These are phyloP conservation scores for Bifiguratus adelaidae DNA, from an alignment of 192 early-diverging fungal genomes.

Conservation along the genomic window DNA sequence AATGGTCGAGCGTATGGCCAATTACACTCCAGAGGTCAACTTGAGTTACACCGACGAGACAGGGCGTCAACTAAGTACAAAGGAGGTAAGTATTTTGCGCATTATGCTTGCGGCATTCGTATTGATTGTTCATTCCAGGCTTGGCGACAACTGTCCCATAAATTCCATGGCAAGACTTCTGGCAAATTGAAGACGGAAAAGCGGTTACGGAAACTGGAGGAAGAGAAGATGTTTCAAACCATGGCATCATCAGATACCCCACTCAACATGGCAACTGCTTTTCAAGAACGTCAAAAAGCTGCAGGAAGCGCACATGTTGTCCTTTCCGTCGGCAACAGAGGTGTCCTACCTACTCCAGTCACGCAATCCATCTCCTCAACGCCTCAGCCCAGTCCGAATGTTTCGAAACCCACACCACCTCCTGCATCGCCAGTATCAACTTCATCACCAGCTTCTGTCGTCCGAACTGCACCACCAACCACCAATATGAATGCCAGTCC, in stretches of 20 bases:
- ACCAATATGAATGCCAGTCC: no score
- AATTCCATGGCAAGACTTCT: conserved; percentile 89
- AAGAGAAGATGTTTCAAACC: conserved; percentile 64
- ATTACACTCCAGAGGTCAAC: conserved; percentile 86
- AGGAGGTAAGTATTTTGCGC: conserved; percentile 47
- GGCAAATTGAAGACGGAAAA: conserved; percentile 96
- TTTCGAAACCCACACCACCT: no score
- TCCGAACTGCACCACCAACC: no score
- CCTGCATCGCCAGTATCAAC: no score
- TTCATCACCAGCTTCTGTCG: no score
- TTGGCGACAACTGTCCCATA: conserved; percentile 81
- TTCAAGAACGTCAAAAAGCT: conserved; percentile 59
- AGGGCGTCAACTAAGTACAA: conserved; percentile 68
- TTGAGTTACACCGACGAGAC: conserved; percentile 87
- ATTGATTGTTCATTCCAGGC: conserved; percentile 39
- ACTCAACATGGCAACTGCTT: conserved; percentile 57
- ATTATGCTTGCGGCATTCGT: neutral
- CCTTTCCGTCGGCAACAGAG: conserved; percentile 66
- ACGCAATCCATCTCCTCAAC: no score
- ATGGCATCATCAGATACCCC: conserved; percentile 69
- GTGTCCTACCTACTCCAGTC: conserved; percentile 26
- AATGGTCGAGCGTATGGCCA: conserved; percentile 73
- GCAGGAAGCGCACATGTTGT: conserved; percentile 74
- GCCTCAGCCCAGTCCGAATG: no score
- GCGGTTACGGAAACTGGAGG: conserved; percentile 67